Base-by-base conservation (phyloP, 768 basidiomycete genomes). In the Pisolithus sp. region DNA sequence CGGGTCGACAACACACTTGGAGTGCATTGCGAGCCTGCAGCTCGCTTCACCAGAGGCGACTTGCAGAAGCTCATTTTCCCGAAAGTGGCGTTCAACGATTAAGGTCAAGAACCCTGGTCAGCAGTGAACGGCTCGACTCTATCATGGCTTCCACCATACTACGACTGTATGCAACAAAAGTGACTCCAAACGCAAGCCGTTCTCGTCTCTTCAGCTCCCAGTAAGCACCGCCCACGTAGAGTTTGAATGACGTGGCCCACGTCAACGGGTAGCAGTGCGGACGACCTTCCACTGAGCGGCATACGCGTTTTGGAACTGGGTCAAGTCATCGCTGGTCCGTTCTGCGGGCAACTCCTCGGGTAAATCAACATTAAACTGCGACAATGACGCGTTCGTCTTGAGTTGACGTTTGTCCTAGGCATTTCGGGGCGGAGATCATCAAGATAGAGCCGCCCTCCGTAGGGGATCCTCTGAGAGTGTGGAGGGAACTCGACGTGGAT, bases 381-480 rank as follows among this genome's bases (percentile, higher is more conserved):
- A 47, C 31, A 31, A 18, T 15, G 36, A 49, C 23, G 26, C 28
- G 40, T 13, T 28, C 26, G 1, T 42, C 46, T 26, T 6, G 26
- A 26, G 26, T 28, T 28, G 13, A 24, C 43, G 26, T 24, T 21
- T 50, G 30, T 9, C 21, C 40, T 58, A 85, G 84, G 0, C 83
- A 86, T 63, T 86, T 79, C 52, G 85, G 84, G 15, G 86, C 85
- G 12, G 83, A 88, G 51, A 69, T 86, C 13, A 85, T 86, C 67
- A 87, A 87, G 59, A 70, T 86, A 10, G 86, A 87, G 58, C 75
- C 83, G 0, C 84, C 85, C 1, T 71, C 71, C 9, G 68, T 65
- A 9, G 85, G 85, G 5, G 85, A 87, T 56, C 83, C 84, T 6
- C 66, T 86, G 23, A 80, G 85, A 5, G 79, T 83, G 2, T 86